Evolutionary conservation across 495 filamentous ascomycete species (phyloP), one percentile per base, ranked within the genome.

Genomic region (Xylaria curta): DNA sequence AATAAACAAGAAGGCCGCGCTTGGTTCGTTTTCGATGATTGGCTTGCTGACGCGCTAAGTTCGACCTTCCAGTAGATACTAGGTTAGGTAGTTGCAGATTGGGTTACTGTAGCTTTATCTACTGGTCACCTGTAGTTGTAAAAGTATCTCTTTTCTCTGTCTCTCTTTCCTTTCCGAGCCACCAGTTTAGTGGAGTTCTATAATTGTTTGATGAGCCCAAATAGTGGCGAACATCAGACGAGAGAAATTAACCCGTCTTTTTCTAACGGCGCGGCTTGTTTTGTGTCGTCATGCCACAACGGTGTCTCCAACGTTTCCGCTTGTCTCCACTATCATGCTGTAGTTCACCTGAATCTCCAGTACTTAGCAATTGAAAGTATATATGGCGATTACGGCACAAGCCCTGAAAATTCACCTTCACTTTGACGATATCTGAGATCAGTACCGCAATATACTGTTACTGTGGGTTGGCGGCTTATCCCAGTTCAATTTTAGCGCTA

Each of bases 11-110:
- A 26, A 65, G 49, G 19, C 26, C 69, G 24, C 24, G 33, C 36
- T 24, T 15, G 5, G 33, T n/a, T 21, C 31, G 46, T 40, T 38
- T 56, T 33, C 49, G 4, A 59, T 66, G 42, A 71, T 71, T 71
- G 61, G 69, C 42, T 66, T 28, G 36, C 62, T n/a, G 61, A 12
- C 28, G 49, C 69, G 69, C 69, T 66, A 71, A 26, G 19, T 36
- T 33, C 24, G n/a, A 26, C 44, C 49, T 62, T 63, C 15, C 38
- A 26, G 38, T 26, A 26, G 12, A n/a, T 62, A 9, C 36, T 10
- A n/a, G 24, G 36, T 38, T 38, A 62, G 7, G 19, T 40, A 26
- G 69, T 71, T 49, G 62, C 69, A 66, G 62, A 40, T 66, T 47
- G 17, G 19, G 62, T 17, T 49, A 40, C 38, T n/a, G 10, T 49